Evolutionary conservation across 371 early-diverging fungal species (phyloP).

Genomic region (Synchytrium microbalum): DNA sequence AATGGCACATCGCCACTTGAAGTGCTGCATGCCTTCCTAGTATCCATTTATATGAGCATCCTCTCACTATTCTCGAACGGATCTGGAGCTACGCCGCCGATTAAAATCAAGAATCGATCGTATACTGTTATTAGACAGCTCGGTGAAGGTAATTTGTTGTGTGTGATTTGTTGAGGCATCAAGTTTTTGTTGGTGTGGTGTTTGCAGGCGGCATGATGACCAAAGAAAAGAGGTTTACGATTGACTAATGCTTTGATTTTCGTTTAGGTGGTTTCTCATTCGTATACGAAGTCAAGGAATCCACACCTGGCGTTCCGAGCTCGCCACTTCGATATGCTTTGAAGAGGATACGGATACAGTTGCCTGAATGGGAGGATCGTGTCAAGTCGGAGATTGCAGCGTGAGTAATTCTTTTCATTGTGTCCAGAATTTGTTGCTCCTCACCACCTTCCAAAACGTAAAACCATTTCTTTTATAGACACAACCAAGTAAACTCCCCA

Average conservation of each 20-base stretch:
- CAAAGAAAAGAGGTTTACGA: neutral
- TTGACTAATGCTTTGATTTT: slow-evolving; percentile 1
- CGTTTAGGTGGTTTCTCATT: slow-evolving; percentile 30
- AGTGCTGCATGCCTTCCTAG: neutral
- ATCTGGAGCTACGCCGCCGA: neutral
- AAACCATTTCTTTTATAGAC: slow-evolving; percentile 5
- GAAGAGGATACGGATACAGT: slow-evolving; percentile 34
- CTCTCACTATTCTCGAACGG: neutral
- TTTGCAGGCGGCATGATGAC: neutral
- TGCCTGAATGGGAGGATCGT: slow-evolving; percentile 40
- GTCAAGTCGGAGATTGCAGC: slow-evolving; percentile 33
- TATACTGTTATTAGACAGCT: slow-evolving; percentile 21
- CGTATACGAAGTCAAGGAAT: slow-evolving; percentile 36
- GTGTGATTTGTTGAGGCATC: neutral
- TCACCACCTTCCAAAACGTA: neutral
- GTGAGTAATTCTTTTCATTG: no score
- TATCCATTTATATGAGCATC: neutral
- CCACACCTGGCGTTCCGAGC: slow-evolving; percentile 9
- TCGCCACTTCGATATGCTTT: slow-evolving; percentile 22
- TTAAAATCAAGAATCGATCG: slow-evolving; percentile 15
- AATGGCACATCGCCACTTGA: neutral
- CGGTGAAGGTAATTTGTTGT: slow-evolving; percentile 29
- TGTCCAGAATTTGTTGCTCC: neutral
- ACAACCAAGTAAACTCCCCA: slow-evolving; percentile 26
- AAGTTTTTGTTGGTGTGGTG: neutral